phyloP scores from a whole-genome alignment of 2,329 filamentous ascomycete species.

The Penicillium psychrosexuale region DNA sequence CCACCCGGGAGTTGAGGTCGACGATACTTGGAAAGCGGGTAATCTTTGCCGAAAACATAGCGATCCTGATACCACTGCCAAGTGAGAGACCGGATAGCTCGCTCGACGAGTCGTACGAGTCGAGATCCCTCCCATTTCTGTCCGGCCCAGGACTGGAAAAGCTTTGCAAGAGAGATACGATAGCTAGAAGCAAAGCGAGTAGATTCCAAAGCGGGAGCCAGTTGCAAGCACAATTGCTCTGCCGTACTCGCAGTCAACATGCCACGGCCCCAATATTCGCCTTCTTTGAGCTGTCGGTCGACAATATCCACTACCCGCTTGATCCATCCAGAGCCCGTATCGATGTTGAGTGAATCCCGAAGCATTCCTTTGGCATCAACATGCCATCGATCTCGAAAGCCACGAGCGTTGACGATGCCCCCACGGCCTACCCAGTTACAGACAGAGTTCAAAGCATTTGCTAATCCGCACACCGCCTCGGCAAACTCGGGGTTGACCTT shows the following conservation, averaged over 20 bases:
- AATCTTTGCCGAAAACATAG: constrained; percentile 61
- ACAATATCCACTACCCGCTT: constrained; percentile 90
- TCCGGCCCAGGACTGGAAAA: constrained; percentile 62
- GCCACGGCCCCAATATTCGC: constrained; percentile 79
- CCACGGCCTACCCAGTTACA: constrained; percentile 92
- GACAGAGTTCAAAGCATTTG: constrained; percentile 92
- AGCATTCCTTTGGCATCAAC: constrained; percentile 82
- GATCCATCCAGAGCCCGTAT: constrained; percentile 72
- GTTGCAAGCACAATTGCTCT: constrained; percentile 50
- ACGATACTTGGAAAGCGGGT: constrained; percentile 59
- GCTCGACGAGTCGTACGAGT: constrained; percentile 77
- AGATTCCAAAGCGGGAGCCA: constrained; percentile 37
- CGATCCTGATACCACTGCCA: constrained; percentile 88
- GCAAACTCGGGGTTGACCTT: constrained; percentile 91
- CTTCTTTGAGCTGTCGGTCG: constrained; percentile 78
- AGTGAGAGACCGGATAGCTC: constrained; percentile 70
- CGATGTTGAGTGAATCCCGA: constrained; percentile 64
- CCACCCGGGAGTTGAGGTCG: constrained; percentile 70
- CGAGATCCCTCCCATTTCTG: constrained; percentile 85
- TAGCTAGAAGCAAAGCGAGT: constrained; percentile 26
- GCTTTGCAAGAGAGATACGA: constrained; percentile 31
- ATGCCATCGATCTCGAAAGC: constrained; percentile 84
- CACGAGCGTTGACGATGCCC: constrained; percentile 71
- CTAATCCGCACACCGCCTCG: constrained; percentile 92
- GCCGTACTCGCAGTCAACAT: constrained; percentile 59